Evolutionary conservation across 441 rosid genomes (phyloP).

Genomic region (Populus hybrid): DNA sequence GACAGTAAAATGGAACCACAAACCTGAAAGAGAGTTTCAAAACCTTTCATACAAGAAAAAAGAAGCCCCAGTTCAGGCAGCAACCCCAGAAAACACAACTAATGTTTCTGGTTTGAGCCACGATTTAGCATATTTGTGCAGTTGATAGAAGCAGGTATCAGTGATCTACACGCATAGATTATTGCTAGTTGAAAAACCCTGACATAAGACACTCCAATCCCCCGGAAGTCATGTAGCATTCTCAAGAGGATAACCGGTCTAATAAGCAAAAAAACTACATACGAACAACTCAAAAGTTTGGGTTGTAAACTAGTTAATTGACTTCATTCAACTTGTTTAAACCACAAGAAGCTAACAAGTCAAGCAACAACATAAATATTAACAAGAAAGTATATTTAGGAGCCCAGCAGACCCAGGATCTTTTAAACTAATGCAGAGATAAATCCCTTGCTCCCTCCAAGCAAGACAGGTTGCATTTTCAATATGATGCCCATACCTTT

Average conservation of each 20-base stretch:
- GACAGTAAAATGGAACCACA: not conserved
- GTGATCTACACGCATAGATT: too few species aligned
- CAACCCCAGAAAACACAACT: not conserved
- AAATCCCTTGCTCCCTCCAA: too few species aligned
- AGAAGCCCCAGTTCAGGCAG: not conserved
- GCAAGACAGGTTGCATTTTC: too few species aligned
- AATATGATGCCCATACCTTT: too few species aligned
- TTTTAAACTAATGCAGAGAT: too few species aligned
- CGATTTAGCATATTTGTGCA: not conserved
- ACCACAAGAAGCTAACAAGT: not conserved
- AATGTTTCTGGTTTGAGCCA: not conserved
- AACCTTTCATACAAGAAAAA: not conserved
- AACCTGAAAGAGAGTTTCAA: not conserved
- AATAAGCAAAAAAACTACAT: not conserved
- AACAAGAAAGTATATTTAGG: too few species aligned
- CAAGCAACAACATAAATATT: too few species aligned
- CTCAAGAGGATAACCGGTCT: not conserved
- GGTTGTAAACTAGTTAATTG: not conserved
- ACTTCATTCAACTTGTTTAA: not conserved
- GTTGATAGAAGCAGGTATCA: too few species aligned
- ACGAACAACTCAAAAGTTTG: not conserved
- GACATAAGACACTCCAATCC: not conserved
- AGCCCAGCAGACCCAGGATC: too few species aligned
- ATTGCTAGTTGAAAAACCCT: not conserved
- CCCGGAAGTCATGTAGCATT: not conserved